These are phyloP conservation scores for Adenanthera pavonina DNA, from an alignment of 306 rosid species.

Conservation along the genomic window DNA sequence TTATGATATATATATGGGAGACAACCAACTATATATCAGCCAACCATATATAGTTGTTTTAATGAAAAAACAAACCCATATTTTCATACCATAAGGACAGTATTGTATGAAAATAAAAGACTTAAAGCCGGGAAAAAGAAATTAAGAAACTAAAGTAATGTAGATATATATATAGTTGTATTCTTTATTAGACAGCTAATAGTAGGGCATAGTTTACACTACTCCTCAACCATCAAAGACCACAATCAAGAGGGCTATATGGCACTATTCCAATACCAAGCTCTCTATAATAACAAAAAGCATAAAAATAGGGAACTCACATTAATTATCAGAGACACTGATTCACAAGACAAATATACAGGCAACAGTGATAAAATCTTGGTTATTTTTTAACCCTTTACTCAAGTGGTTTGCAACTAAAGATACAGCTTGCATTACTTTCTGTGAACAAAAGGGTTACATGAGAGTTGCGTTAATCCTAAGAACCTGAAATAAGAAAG, in stretches of 20 bases:
- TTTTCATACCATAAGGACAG: neutral
- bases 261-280: conserved; percentile 78
- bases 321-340: neutral
- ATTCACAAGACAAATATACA: too few species aligned
- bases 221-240: conserved; percentile 66
- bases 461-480: too few species aligned
- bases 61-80: neutral
- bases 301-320: neutral
- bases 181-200: conserved; percentile 45
- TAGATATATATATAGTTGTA: neutral
- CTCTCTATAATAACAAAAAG: conserved; percentile 52
- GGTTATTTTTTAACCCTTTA: neutral
- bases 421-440: too few species aligned
- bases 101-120: too few species aligned
- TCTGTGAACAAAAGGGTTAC: too few species aligned
- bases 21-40: neutral
- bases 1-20: conserved; percentile 39
- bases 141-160: too few species aligned
- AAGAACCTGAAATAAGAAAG: too few species aligned
- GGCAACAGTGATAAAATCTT: neutral
- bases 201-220: conserved; percentile 50
- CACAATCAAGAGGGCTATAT: conserved; percentile 71
- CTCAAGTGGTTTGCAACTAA: too few species aligned
- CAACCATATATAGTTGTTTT: neutral
- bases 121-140: neutral